These are phyloP conservation scores for Isatis lusitanica DNA, from an alignment of 441 rosid species.

Conservation along the genomic window DNA sequence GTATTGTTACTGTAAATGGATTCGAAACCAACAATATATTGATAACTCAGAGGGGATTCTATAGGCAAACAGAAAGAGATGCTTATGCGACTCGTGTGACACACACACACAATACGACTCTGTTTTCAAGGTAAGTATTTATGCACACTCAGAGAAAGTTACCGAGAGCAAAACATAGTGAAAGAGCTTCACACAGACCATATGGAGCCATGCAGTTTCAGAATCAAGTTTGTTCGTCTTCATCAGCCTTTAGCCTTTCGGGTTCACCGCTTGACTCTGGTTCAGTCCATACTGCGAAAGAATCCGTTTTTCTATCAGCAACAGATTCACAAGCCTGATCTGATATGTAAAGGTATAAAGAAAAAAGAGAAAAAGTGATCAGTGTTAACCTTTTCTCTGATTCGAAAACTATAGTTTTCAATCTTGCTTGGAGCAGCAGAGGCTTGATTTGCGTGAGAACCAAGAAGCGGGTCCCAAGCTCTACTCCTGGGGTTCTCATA, in stretches of 20 bases:
- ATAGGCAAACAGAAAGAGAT: conserved; percentile 21
- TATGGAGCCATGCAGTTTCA: conserved; percentile 19
- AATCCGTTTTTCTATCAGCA: not conserved
- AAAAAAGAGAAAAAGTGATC: not conserved
- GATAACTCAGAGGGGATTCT: conserved; percentile 1
- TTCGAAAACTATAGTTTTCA: conserved; percentile 62
- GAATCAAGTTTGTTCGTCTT: conserved; percentile 7
- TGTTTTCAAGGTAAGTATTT: not conserved
- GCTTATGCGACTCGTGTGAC: not conserved
- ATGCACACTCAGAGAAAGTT: conserved; percentile 9
- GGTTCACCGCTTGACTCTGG: conserved; percentile 27
- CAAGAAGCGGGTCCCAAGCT: conserved; percentile 68
- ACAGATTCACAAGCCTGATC: not conserved
- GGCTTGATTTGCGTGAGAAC: conserved; percentile 55
- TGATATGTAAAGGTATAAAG: not conserved
- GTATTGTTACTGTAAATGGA: not conserved
- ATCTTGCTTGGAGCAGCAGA: conserved; percentile 49
- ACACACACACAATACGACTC: not conserved
- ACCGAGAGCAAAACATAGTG: conserved; percentile 17
- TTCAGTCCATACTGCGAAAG: conserved; percentile 31
- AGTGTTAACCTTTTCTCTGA: conserved; percentile 69
- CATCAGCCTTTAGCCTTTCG: conserved; percentile 37
- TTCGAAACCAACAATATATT: not conserved
- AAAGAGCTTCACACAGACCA: conserved; percentile 19
- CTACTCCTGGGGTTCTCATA: conserved; percentile 60